A percentile compares a stretch with the other conserved stretches of the same genome.
Evolutionary conservation across 2,329 filamentous ascomycete genomes (phyloP).

Genomic region (Plectosphaerella plurivora): DNA sequence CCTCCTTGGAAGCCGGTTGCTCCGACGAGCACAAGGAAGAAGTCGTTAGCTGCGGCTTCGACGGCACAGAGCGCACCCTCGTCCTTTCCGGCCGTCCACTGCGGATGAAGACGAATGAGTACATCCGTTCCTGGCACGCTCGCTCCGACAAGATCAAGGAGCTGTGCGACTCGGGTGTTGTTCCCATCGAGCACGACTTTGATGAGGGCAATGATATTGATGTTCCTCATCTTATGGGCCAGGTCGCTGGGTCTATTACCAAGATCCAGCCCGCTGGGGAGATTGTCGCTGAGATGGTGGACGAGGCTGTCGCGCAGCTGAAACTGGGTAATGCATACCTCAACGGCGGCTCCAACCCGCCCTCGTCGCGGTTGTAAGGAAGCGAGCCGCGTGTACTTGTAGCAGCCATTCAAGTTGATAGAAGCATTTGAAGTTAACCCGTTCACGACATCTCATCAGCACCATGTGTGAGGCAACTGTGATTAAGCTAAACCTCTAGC

Average conservation of each 20-base stretch:
- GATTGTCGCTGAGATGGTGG: slow-evolving; percentile 90
- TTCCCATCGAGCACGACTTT: slow-evolving; percentile 79
- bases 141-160: slow-evolving; percentile 69
- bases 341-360: neutral
- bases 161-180: slow-evolving; percentile 70
- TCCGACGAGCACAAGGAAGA: slow-evolving; percentile 78
- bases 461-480: too few species aligned
- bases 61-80: slow-evolving; percentile 77
- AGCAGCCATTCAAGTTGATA: too few species aligned
- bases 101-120: slow-evolving; percentile 77
- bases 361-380: neutral
- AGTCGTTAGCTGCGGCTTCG: slow-evolving; percentile 73
- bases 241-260: slow-evolving; percentile 75
- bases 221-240: slow-evolving; percentile 86
- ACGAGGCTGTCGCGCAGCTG: slow-evolving; percentile 66
- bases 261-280: slow-evolving; percentile 75
- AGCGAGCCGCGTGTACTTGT: too few species aligned
- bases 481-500: too few species aligned
- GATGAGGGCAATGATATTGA: slow-evolving; percentile 80
- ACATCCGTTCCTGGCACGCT: slow-evolving; percentile 76
- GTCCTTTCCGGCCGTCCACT: slow-evolving; percentile 79
- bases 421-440: too few species aligned
- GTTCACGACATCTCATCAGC: too few species aligned
- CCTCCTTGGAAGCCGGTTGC: slow-evolving; percentile 74
- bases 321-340: slow-evolving; percentile 59